Evolutionary conservation across 805 yeast genomes (phyloP), one percentile per base, ranked within the genome.

Genomic region (Scheffersomyces stipitis): DNA sequence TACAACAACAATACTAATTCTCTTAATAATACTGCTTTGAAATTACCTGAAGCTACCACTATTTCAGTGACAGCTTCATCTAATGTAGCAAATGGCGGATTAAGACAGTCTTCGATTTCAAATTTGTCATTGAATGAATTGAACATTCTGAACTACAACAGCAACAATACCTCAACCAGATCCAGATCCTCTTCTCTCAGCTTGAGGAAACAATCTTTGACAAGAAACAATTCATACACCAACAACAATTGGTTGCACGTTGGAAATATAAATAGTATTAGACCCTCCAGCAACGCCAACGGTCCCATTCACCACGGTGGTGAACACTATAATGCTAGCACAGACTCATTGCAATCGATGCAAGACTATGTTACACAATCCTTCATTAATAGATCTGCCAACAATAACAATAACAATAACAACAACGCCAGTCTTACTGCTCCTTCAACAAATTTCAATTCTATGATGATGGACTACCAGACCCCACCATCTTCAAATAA

Each of bases 351-450:
- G 44, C 73, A 65, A 46, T 67, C 69, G 38, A 62, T 66, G 56
- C 71, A 64, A 40, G 73, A 69, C 49, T 69, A 48, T 38, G 73
- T 69, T 4, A 71, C 75, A 2, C 73, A 66, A 38, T 52, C 64
- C 6, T 56, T 63, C 26, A 62, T 68, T 18, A 55, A 58, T 37
- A 50, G 65, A 42, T 53, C 61, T 33, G 58, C 65, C 14, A 51
- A 42, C 33, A 24, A 38, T 27, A 28, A 32, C 34, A 14, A 18
- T 34, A 16, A 22, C 32, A 26, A 33, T 38, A 17, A 14, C 30
- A 8, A 30, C 33, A 28, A n/a, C 31, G n/a, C n/a, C n/a, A n/a
- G n/a, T n/a, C n/a, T n/a, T n/a, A n/a, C 39, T 7, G 33, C 29
- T 24, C 33, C 37, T 9, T 44, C 43, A 13, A 28, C 17, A 15